Percentiles rank a stretch among this genome's conserved stretches.
phyloP scores from a whole-genome alignment of 495 filamentous ascomycete genomes.

The Amphirosellinia nigrospora region DNA sequence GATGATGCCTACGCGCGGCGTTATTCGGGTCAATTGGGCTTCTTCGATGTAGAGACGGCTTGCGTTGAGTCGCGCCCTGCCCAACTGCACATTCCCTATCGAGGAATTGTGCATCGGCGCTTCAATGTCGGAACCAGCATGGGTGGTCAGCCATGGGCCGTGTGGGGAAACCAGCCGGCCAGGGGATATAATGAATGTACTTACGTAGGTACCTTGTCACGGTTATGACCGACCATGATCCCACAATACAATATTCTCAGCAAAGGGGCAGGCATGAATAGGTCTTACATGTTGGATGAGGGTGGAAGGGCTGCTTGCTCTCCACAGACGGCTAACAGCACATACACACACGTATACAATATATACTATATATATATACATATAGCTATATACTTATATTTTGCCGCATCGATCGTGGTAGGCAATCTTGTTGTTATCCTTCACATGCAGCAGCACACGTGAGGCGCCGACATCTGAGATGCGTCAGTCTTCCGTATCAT shows the following conservation, averaged over 20 bases:
- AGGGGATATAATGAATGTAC: not conserved
- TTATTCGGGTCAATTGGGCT: not conserved
- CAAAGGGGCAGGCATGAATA: not conserved
- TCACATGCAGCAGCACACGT: not conserved
- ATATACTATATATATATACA: not conserved
- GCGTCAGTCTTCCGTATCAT: slow-evolving; percentile 9
- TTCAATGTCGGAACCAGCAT: not conserved
- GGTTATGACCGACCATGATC: not conserved
- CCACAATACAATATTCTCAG: not conserved
- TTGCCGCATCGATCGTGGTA: not conserved
- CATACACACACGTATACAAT: not conserved
- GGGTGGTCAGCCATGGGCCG: slow-evolving; percentile 12
- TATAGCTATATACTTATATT: not conserved
- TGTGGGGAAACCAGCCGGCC: slow-evolving; percentile 18
- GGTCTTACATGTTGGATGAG: not conserved
- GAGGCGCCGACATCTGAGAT: slow-evolving; percentile 11
- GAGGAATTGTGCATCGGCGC: slow-evolving; percentile 25
- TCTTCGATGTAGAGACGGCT: no score
- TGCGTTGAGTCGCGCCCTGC: slow-evolving; percentile 8
- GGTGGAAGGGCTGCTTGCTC: not conserved
- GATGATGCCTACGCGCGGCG: not conserved
- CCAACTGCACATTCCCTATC: slow-evolving; percentile 17
- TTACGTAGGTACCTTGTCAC: not conserved
- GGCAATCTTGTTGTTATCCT: not conserved
- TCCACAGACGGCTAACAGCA: not conserved